Percentiles rank a stretch among this genome's conserved stretches.
These are phyloP conservation scores for Diaporthe ilicicola DNA, from an alignment of 2,329 filamentous ascomycete genomes.

Conservation along the genomic window DNA sequence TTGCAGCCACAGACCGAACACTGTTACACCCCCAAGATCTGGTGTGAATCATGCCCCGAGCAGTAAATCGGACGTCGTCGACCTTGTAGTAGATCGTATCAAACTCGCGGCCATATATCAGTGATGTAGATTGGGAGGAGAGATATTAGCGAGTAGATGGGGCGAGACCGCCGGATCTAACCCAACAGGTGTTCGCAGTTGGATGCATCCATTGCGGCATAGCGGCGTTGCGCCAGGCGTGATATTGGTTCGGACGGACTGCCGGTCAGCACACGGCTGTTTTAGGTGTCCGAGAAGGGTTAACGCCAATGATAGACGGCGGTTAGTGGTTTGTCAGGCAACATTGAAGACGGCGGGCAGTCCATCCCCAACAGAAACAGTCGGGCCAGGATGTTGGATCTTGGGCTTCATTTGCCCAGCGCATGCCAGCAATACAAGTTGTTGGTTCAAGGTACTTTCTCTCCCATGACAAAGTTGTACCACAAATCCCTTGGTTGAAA, in stretches of 20 bases:
- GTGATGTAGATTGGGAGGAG: not conserved
- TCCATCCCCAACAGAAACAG: conserved; percentile 20
- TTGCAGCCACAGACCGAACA: not conserved
- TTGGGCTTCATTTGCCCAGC: not conserved
- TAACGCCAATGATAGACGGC: conserved; percentile 5
- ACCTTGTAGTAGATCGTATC: not conserved
- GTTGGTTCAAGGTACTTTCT: not conserved
- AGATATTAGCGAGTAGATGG: not conserved
- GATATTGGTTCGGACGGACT: conserved; percentile 21
- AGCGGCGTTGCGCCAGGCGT: not conserved
- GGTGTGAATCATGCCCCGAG: not conserved
- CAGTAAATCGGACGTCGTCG: not conserved
- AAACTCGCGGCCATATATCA: not conserved
- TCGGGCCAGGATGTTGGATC: not conserved
- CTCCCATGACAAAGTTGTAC: not conserved
- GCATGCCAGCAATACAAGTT: not conserved
- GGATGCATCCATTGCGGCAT: not conserved
- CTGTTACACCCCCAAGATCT: not conserved
- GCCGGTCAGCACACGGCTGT: conserved; percentile 6
- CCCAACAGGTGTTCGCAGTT: not conserved
- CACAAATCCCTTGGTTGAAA: not conserved
- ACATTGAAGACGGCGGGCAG: not conserved
- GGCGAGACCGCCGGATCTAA: not conserved
- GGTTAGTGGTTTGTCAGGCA: not conserved
- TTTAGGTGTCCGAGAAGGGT: not conserved